These are phyloP conservation scores for Smallanthus sonchifolius DNA, from an alignment of 129 eudicot genomes.

Conservation along the genomic window DNA sequence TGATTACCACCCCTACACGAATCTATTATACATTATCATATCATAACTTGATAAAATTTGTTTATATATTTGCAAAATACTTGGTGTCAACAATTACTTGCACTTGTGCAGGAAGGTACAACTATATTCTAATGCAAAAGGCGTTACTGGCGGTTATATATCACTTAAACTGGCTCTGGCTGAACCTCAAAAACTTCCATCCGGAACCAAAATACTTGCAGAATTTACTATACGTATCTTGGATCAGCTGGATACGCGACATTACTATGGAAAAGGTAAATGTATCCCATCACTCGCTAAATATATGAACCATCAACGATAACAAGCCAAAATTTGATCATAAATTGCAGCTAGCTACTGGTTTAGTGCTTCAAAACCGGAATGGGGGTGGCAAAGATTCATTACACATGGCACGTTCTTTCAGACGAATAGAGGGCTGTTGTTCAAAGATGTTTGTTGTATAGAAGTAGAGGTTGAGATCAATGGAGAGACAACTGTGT, in stretches of 20 bases:
- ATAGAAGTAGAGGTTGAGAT: slow-evolving; percentile 52
- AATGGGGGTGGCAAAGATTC: slow-evolving; percentile 50
- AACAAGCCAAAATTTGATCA: neutral
- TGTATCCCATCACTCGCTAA: neutral
- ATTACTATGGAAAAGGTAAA: slow-evolving; percentile 42
- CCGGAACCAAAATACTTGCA: slow-evolving; percentile 37
- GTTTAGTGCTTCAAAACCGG: slow-evolving; percentile 40
- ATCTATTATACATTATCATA: too few species aligned
- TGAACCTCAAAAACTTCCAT: slow-evolving; percentile 42
- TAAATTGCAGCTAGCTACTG: slow-evolving; percentile 50
- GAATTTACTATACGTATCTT: slow-evolving; percentile 48
- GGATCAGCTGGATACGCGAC: slow-evolving; percentile 37
- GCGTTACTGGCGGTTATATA: slow-evolving; percentile 31
- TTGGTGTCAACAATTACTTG: neutral
- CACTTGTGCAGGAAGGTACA: slow-evolving; percentile 42
- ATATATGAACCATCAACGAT: neutral
- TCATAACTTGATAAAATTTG: too few species aligned
- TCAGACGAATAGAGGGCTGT: slow-evolving; percentile 23
- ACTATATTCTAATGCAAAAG: slow-evolving; percentile 45
- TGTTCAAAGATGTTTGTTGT: slow-evolving; percentile 36
- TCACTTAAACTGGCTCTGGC: slow-evolving; percentile 41
- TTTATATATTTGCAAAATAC: too few species aligned
- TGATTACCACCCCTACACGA: too few species aligned
- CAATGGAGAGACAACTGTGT: slow-evolving; percentile 31
- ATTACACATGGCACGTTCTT: slow-evolving; percentile 30